These are phyloP conservation scores for Rozella allomycis DNA, from an alignment of 371 early-diverging fungal species.

Conservation along the genomic window DNA sequence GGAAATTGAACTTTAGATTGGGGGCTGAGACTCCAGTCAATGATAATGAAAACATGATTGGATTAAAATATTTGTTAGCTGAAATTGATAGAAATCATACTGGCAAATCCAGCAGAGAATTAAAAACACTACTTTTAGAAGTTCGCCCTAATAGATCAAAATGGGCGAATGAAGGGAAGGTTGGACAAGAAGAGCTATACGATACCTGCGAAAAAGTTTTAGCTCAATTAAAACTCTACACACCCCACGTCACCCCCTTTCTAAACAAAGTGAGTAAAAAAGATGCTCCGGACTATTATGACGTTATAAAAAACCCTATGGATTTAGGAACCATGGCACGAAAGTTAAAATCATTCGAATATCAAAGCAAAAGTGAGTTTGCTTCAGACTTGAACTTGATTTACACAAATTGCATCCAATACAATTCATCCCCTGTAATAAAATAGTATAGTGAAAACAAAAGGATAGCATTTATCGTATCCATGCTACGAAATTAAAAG, in stretches of 20 bases:
- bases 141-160: too few relatives aligned
- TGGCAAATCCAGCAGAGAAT: too few relatives aligned
- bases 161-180: too few relatives aligned
- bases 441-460: background rate
- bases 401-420: conserved; percentile 55
- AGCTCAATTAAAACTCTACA: conserved; percentile 50
- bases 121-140: too few relatives aligned
- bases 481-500: conserved; percentile 60
- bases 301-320: conserved; percentile 79
- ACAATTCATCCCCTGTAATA: conserved; percentile 45
- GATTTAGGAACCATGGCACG: conserved; percentile 68
- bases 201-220: conserved; percentile 66
- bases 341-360: conserved; percentile 43
- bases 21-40: too few relatives aligned
- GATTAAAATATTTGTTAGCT: too few relatives aligned
- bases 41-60: too few relatives aligned
- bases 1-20: too few relatives aligned
- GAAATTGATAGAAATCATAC: too few relatives aligned
- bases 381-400: conserved; percentile 54
- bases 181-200: conserved; percentile 80
- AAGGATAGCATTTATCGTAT: conserved; percentile 50
- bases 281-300: conserved; percentile 88
- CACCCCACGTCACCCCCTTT: conserved; percentile 66
- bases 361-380: conserved; percentile 54
- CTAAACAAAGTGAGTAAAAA: conserved; percentile 68